These are phyloP conservation scores for Taiozyma onychis DNA, from an alignment of 1,139 yeast genomes.

Conservation along the genomic window DNA sequence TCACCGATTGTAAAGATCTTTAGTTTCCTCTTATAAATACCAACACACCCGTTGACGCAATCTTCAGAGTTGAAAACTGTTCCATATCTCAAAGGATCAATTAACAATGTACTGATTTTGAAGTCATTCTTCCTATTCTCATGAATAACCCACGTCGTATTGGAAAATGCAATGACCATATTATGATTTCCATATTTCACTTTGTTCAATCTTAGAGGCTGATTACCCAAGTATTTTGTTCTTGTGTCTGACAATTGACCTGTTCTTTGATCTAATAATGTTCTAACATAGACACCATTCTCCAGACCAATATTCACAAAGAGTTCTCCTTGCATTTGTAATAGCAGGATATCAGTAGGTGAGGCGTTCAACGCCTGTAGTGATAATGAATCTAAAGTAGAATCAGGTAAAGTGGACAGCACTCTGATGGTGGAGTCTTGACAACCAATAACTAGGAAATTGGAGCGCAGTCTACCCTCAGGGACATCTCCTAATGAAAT, in stretches of 20 bases:
- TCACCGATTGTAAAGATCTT: slow-evolving; percentile 58
- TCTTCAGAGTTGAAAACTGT: slow-evolving; percentile 61
- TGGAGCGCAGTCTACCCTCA: slow-evolving; percentile 42
- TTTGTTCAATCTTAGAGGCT: slow-evolving; percentile 44
- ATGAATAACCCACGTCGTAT: slow-evolving; percentile 33
- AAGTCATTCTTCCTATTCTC: slow-evolving; percentile 6
- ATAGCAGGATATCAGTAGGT: slow-evolving; percentile 42
- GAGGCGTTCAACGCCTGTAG: slow-evolving; percentile 62
- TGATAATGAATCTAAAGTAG: slow-evolving; percentile 55
- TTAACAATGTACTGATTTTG: slow-evolving; percentile 12
- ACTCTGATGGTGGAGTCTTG: slow-evolving; percentile 69
- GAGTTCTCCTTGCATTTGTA: slow-evolving; percentile 18
- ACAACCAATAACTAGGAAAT: slow-evolving; percentile 65
- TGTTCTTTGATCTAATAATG: slow-evolving; percentile 48
- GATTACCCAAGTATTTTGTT: slow-evolving; percentile 69
- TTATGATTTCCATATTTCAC: slow-evolving; percentile 15
- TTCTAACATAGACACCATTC: slow-evolving; percentile 73
- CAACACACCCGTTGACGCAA: slow-evolving; percentile 56
- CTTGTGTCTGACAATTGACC: slow-evolving; percentile 68
- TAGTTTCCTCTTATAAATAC: slow-evolving; percentile 47
- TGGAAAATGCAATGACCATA: slow-evolving; percentile 36
- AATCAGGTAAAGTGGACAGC: slow-evolving; percentile 57
- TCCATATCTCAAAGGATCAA: slow-evolving; percentile 31
- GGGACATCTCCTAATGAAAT: slow-evolving; percentile 53
- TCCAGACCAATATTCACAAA: slow-evolving; percentile 72